Percentiles rank a stretch among this genome's conserved stretches.
These are phyloP conservation scores for Pseudocercospora cruenta DNA, from an alignment of 2,329 filamentous ascomycete species.

Conservation along the genomic window DNA sequence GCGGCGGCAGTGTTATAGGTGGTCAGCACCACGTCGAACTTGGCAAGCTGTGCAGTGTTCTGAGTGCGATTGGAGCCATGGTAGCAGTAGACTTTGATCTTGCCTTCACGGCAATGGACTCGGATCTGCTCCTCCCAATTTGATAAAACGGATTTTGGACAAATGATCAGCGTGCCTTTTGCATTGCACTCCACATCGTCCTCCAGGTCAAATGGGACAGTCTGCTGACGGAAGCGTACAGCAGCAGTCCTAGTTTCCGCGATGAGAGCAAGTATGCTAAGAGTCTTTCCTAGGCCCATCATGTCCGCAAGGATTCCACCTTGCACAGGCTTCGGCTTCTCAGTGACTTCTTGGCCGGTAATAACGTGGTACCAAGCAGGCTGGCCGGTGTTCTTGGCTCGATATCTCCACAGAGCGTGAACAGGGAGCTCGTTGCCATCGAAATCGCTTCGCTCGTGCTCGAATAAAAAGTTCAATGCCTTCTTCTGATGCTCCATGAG, in stretches of 20 bases:
- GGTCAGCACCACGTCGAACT: constrained; percentile 84
- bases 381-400: constrained; percentile 59
- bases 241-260: constrained; percentile 67
- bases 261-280: constrained; percentile 82
- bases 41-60: constrained; percentile 67
- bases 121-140: constrained; percentile 96
- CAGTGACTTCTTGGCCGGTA: constrained; percentile 63
- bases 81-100: constrained; percentile 78
- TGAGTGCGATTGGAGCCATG: constrained; percentile 79
- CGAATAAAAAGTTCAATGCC: constrained; percentile 82
- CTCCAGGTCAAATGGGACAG: constrained; percentile 42
- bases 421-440: constrained; percentile 55
- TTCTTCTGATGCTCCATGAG: constrained; percentile 88
- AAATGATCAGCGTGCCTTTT: constrained; percentile 81
- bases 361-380: constrained; percentile 80
- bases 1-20: constrained; percentile 88
- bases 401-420: constrained; percentile 77
- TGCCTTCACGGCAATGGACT: constrained; percentile 67
- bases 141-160: constrained; percentile 84
- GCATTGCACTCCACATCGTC: constrained; percentile 64
- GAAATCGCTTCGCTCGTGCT: constrained; percentile 70
- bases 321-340: constrained; percentile 42
- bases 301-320: constrained; percentile 56
- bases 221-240: constrained; percentile 60
- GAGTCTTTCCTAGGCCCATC: constrained; percentile 57